Percentiles rank a stretch among this genome's conserved stretches.
Conservation (phyloP, 495 filamentous ascomycete species). For the Immersiella caudata region DNA sequence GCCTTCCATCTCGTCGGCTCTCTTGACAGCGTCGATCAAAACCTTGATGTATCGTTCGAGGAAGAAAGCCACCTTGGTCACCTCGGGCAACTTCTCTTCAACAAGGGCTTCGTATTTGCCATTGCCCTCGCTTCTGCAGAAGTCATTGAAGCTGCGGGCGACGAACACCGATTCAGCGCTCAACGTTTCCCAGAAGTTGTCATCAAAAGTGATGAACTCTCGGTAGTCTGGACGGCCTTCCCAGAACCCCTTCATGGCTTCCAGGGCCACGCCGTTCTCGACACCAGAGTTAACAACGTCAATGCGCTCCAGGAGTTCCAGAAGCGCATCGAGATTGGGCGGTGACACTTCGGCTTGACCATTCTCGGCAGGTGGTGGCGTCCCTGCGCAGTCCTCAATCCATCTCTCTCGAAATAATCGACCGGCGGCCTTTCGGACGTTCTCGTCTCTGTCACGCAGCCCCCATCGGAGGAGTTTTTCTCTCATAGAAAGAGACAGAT, state of each 20-base stretch:
- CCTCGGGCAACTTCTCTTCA: constrained; percentile 94
- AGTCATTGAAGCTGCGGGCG: constrained; percentile 89
- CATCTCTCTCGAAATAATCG: constrained; percentile 91
- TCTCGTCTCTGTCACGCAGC: constrained; percentile 90
- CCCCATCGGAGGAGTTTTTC: constrained; percentile 97
- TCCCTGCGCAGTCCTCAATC: constrained; percentile 90
- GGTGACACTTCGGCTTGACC: constrained; percentile 55
- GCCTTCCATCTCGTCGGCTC: constrained; percentile 55
- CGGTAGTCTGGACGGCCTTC: constrained; percentile 89
- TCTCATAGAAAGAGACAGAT: constrained; percentile 91
- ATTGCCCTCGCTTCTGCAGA: constrained; percentile 71
- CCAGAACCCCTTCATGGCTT: constrained; percentile 97
- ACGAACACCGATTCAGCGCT: constrained; percentile 87
- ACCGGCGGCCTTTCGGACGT: constrained; percentile 86
- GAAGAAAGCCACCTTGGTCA: constrained; percentile 83
- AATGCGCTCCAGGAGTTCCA: constrained; percentile 92
- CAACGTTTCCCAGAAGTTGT: constrained; percentile 84
- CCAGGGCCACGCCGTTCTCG: constrained; percentile 84
- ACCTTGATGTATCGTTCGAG: constrained; percentile 77
- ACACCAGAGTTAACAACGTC: constrained; percentile 88
- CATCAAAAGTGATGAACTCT: constrained; percentile 77
- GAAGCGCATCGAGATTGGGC: constrained; percentile 72
- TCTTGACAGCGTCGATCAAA: constrained; percentile 68
- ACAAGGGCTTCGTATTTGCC: constrained; percentile 69
- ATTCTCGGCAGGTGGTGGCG: constrained; percentile 49